Conservation (phyloP, 2,329 filamentous ascomycete species). For the Colletotrichum camelliae region DNA sequence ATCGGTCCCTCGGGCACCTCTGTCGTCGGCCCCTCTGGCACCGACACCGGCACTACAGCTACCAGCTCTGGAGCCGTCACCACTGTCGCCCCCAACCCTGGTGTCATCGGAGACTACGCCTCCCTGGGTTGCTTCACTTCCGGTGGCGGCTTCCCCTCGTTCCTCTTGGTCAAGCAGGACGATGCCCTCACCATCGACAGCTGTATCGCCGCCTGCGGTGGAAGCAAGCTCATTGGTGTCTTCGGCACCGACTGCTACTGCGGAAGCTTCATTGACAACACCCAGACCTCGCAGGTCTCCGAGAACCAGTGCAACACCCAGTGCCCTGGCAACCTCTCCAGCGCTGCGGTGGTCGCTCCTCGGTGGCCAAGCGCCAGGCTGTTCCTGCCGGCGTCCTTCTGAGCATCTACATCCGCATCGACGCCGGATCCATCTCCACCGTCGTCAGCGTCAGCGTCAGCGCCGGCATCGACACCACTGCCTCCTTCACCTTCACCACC, state of each 20-base stretch:
- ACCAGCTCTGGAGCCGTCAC: not conserved
- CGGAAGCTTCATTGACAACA: slow-evolving; percentile 22
- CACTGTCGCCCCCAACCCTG: slow-evolving; percentile 19
- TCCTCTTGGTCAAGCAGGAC: slow-evolving; percentile 16
- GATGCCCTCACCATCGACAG: slow-evolving; percentile 31
- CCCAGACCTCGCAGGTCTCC: slow-evolving; percentile 4
- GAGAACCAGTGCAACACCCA: slow-evolving; percentile 27
- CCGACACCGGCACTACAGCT: not conserved
- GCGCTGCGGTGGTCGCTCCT: slow-evolving; percentile 29
- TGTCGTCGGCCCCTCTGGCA: not conserved
- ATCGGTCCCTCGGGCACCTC: not conserved
- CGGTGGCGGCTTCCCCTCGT: slow-evolving; percentile 26
- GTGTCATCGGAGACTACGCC: slow-evolving; percentile 23
- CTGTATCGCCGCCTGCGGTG: slow-evolving; percentile 28
- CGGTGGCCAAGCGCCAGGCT: not conserved
- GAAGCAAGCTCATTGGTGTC: slow-evolving; percentile 29
- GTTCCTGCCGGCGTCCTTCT: not conserved
- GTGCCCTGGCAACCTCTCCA: slow-evolving; percentile 32
- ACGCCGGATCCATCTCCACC: not conserved
- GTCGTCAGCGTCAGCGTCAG: not conserved
- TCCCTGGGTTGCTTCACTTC: slow-evolving; percentile 32
- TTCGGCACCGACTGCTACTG: slow-evolving; percentile 35
- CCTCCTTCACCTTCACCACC: not conserved
- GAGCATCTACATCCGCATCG: slow-evolving; percentile 4
- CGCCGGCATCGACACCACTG: not conserved